These are phyloP conservation scores for Trichoderma citrinoviride DNA, from an alignment of 2,329 filamentous ascomycete genomes.

Conservation along the genomic window DNA sequence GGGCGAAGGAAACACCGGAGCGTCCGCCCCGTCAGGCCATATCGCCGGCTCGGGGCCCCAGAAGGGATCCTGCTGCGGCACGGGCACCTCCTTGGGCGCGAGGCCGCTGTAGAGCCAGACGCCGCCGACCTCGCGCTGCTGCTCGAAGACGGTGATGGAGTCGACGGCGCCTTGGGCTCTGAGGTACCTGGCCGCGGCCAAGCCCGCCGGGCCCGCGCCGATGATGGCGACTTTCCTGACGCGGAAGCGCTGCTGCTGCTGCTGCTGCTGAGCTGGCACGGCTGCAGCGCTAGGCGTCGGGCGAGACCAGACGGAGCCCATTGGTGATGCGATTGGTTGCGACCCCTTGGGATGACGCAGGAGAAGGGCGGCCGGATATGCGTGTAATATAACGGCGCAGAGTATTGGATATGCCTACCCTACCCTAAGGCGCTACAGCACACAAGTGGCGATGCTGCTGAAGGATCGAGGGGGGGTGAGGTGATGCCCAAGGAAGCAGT, in stretches of 20 bases:
- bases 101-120: conserved; percentile 76
- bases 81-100: conserved; percentile 45
- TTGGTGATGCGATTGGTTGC: conserved; percentile 7
- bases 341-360: not conserved
- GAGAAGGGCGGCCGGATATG: not conserved
- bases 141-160: conserved; percentile 76
- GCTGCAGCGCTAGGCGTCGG: conserved; percentile 29
- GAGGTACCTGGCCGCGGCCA: conserved; percentile 79
- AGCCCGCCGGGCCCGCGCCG: conserved; percentile 76
- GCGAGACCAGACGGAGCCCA: conserved; percentile 14
- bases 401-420: no score
- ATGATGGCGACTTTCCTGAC: conserved; percentile 70
- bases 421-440: no score
- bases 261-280: conserved; percentile 28
- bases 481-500: no score
- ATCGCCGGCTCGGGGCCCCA: conserved; percentile 62
- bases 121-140: conserved; percentile 72
- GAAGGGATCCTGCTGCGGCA: conserved; percentile 69
- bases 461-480: not conserved
- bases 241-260: conserved; percentile 38
- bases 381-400: not conserved
- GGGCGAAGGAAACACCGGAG: conserved; percentile 72
- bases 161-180: conserved; percentile 65
- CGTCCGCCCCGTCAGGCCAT: conserved; percentile 39
- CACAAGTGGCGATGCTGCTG: not conserved